These are phyloP conservation scores for Mycocalia duriaeana DNA, from an alignment of 1,284 basidiomycete species.

Conservation along the genomic window DNA sequence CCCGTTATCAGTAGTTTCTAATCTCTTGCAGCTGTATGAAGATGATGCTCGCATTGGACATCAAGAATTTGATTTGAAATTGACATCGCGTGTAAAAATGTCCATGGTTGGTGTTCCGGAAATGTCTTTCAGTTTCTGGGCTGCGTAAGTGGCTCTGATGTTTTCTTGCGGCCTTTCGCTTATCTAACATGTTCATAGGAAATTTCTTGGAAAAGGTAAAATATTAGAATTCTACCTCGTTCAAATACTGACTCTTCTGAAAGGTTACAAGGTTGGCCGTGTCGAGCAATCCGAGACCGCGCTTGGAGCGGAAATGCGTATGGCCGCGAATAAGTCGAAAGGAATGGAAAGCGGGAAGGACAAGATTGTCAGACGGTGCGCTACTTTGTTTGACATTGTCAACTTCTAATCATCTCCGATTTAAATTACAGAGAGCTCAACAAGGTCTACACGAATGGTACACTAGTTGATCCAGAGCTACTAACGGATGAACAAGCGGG, in stretches of 20 bases:
- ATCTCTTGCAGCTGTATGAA: slow-evolving; percentile 87
- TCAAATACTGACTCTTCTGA: slow-evolving; percentile 1
- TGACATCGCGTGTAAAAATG: slow-evolving; percentile 94
- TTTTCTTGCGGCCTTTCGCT: background rate
- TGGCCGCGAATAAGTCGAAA: slow-evolving; percentile 66
- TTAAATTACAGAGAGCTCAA: slow-evolving; percentile 69
- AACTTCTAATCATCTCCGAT: background rate
- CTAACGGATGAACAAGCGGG: slow-evolving; percentile 92
- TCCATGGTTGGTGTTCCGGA: slow-evolving; percentile 97
- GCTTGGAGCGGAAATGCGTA: slow-evolving; percentile 76
- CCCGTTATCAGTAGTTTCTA: too few relatives aligned
- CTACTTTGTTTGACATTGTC: background rate
- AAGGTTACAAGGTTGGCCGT: slow-evolving; percentile 93
- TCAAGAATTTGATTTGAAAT: slow-evolving; percentile 88
- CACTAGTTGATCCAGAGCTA: slow-evolving; percentile 87
- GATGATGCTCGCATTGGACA: slow-evolving; percentile 90
- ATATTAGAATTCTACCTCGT: too few relatives aligned
- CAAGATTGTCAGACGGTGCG: slow-evolving; percentile 77
- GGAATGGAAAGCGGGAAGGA: slow-evolving; percentile 57
- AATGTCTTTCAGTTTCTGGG: slow-evolving; percentile 89
- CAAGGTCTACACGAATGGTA: slow-evolving; percentile 96
- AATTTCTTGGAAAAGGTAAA: slow-evolving; percentile 76
- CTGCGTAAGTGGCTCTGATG: slow-evolving; percentile 54
- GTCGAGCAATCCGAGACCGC: slow-evolving; percentile 98
- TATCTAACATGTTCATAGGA: slow-evolving; percentile 33